Base-by-base conservation (phyloP, 129 eudicot species). In the Tanacetum coccineum region DNA sequence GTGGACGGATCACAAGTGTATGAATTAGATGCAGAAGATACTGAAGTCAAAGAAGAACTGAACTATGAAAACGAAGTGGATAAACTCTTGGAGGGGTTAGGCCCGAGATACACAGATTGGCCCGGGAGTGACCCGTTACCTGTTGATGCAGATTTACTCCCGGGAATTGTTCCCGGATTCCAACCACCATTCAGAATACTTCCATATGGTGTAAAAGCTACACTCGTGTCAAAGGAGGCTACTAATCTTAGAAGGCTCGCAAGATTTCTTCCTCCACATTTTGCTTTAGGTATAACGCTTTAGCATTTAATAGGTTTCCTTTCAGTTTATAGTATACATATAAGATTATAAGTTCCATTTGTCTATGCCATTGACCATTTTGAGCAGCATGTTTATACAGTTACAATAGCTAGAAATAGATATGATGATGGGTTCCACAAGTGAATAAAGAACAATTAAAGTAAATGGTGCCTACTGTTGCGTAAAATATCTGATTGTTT, bases 81-180 rank as follows among this genome's bases (percentile, higher is more conserved):
- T 14, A 74, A 84, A 71, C 84, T 93, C 51, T 79, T 93, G 76
- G 81, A 83, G 42, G 80, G 87, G 40, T 82, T 93, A 76, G 98
- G 98, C 59, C 98, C 92, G 1, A 74, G 98, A 59, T 88, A 93
- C 49, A 72, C 59, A 40, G 98, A 93, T 81, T 93, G 98, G 98
- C 95, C 98, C 0, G 92, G 98, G 39, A 78, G 64, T 25, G 87
- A 83, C 59, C 98, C 98, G 9, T 67, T 93, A 76, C 98, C 98
- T 1, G 90, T 93, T 45, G 98, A 93, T 85, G 98, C 98, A 18
- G 98, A 93, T 86, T 81, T 88, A 76, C 91, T 93, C 36, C 95
- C 95, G 0, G 87, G 84, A 18, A 71, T 68, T 2, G 64, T 93
- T 44, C 78, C 89, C 39, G 95, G 87, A 10, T 93, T 65, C 56